Conservation (phyloP, 495 filamentous ascomycete genomes). For the Poronia punctata region DNA sequence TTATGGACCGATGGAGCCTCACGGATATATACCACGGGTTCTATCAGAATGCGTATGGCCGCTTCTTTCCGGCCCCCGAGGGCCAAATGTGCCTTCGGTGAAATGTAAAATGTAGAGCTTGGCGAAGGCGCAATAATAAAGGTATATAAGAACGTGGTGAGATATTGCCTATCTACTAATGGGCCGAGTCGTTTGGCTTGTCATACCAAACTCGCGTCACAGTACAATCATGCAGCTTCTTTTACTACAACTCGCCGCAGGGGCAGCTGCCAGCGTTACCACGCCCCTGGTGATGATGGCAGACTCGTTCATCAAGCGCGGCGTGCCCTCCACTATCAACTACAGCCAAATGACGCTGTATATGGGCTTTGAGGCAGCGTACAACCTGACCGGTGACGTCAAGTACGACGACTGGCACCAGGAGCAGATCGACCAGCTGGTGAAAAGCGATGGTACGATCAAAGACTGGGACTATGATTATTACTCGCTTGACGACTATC, state of each 20-base stretch:
- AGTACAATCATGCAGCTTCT: conserved; percentile 3
- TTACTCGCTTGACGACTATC: conserved; percentile 46
- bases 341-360: conserved; percentile 37
- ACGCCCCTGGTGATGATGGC: conserved; percentile 3
- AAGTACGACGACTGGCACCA: conserved; percentile 28
- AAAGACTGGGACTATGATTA: conserved; percentile 30
- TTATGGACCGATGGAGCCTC: not conserved
- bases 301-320: conserved; percentile 41
- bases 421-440: conserved; percentile 30
- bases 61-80: not conserved
- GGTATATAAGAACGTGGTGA: not conserved
- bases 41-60: not conserved
- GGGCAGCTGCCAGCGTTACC: conserved; percentile 1
- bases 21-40: not conserved
- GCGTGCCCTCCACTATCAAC: conserved; percentile 27
- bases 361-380: conserved; percentile 31
- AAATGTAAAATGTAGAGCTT: not conserved
- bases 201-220: not conserved
- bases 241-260: not conserved
- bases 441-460: conserved; percentile 32
- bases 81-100: not conserved
- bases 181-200: no score
- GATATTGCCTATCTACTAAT: not conserved
- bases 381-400: conserved; percentile 23
- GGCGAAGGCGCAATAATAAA: not conserved